These are phyloP conservation scores for Colletotrichum echinochloae DNA, from an alignment of 2,329 filamentous ascomycete genomes.

Conservation along the genomic window DNA sequence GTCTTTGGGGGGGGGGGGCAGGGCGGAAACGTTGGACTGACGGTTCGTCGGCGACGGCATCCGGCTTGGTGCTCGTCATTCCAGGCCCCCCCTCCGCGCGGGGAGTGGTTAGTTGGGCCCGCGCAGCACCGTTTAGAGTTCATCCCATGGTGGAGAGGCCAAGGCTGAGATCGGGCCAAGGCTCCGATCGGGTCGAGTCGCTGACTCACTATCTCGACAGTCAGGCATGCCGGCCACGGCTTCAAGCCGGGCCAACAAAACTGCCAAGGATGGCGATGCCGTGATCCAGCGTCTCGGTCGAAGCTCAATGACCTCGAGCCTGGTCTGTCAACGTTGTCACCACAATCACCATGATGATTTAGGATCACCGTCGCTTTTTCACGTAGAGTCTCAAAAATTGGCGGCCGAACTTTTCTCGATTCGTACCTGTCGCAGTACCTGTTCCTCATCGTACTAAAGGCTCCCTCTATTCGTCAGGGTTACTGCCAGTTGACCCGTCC, in stretches of 20 bases:
- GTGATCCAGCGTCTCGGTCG: no score
- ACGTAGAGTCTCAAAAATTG: background rate
- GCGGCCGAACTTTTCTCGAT: background rate
- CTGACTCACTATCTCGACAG: background rate
- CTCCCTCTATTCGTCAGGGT: background rate
- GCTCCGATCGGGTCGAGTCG: background rate
- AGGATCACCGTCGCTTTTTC: background rate
- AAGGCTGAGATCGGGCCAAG: no score
- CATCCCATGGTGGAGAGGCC: background rate
- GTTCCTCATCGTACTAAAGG: background rate
- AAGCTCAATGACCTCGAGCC: background rate
- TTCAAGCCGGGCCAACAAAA: no score
- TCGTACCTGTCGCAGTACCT: no score
- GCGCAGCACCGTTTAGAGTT: background rate
- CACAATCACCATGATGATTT: no score
- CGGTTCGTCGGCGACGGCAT: background rate
- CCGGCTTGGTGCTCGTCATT: background rate
- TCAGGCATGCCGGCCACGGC: background rate
- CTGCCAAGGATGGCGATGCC: no score
- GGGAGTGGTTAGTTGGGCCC: background rate
- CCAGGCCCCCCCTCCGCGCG: background rate
- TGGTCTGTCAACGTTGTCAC: background rate
- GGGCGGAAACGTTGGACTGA: no score
- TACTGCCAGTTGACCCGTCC: background rate
- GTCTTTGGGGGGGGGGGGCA: background rate